Conservation (phyloP, 306 rosid species). For the Erythrophleum fordii region DNA sequence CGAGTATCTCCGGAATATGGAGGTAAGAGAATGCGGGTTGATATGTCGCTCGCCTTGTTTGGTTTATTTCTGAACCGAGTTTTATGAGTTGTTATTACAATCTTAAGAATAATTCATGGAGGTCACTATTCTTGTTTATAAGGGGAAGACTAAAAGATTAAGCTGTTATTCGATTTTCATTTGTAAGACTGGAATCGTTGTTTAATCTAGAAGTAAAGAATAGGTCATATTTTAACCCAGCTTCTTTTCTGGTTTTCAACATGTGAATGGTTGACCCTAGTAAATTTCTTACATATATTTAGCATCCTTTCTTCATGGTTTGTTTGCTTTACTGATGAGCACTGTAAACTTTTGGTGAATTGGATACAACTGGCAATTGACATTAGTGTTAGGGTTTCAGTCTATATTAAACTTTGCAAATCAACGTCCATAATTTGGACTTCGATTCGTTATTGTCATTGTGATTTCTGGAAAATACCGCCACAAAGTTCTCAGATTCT, state of each 20-base stretch:
- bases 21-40: constrained; percentile 47
- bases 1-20: constrained; percentile 69
- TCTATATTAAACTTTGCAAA: background rate
- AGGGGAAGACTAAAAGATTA: background rate
- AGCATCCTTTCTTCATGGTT: too few relatives aligned
- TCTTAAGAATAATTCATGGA: background rate
- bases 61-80: background rate
- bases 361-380: background rate
- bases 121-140: background rate
- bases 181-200: background rate
- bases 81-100: background rate
- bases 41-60: background rate
- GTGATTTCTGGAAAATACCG: background rate
- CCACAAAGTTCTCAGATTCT: background rate
- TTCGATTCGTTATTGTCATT: background rate
- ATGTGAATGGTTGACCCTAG: background rate
- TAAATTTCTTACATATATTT: too few relatives aligned
- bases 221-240: background rate
- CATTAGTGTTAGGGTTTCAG: background rate
- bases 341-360: background rate
- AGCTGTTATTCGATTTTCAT: background rate
- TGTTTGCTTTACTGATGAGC: background rate
- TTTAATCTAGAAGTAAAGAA: background rate
- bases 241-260: background rate
- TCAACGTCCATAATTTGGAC: background rate